A percentile compares a stretch with the other conserved stretches of the same genome.
Conservation (phyloP, 2,329 filamentous ascomycete species). For the Beauveria brongniartii region DNA sequence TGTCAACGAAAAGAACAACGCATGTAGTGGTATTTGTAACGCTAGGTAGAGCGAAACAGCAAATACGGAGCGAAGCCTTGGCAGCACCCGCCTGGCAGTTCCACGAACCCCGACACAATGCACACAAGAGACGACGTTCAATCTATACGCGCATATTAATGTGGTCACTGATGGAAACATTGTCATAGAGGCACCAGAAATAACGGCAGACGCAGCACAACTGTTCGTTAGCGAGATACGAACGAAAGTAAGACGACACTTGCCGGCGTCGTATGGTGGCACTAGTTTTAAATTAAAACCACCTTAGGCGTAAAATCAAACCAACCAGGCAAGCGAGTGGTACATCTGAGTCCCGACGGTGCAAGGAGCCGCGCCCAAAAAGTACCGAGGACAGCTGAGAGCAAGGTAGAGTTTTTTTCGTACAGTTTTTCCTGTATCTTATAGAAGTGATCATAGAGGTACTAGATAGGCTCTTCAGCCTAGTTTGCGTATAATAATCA, state of each 20-base stretch:
- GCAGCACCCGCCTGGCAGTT: neutral
- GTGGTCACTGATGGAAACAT: neutral
- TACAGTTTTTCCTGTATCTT: too few relatives aligned
- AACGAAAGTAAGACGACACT: neutral
- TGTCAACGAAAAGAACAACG: neutral
- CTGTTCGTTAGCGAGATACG: neutral
- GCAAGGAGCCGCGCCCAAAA: neutral
- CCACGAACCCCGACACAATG: neutral
- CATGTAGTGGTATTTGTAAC: neutral
- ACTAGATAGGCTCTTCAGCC: too few relatives aligned
- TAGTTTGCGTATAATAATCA: too few relatives aligned
- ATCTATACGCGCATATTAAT: too few relatives aligned
- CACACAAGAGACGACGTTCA: neutral
- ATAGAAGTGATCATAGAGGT: too few relatives aligned
- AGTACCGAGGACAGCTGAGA: too few relatives aligned
- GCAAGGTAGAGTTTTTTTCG: too few relatives aligned
- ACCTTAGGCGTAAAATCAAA: neutral
- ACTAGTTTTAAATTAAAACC: slow-evolving; percentile 1
- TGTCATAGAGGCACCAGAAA: neutral
- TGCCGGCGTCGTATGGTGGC: neutral
- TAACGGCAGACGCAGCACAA: neutral
- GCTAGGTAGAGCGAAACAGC: neutral
- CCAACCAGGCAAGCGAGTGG: neutral
- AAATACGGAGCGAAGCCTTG: neutral
- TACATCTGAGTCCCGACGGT: neutral